Base-by-base conservation (phyloP, 768 basidiomycete species). In the Naganishia friedmannii region DNA sequence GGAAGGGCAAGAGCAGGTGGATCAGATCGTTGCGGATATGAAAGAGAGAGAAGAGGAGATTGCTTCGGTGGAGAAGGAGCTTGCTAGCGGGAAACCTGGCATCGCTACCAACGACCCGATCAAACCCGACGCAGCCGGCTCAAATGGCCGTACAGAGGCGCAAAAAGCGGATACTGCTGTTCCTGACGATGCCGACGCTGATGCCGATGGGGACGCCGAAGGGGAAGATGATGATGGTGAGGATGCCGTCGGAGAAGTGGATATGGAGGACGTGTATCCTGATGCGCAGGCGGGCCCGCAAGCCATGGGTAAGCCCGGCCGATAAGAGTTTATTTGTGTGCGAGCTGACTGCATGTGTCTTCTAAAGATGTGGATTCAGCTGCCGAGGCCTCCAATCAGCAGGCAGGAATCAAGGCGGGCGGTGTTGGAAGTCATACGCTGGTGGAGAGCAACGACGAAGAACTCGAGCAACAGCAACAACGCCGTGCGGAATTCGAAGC, bases 221-320 rank as follows among this genome's bases (percentile, higher is more conserved):
- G 74, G 67, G 72, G 87, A 87, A 68, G 86, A 54, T 8, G 70
- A 69, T 31, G 48, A 42, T 29, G 69, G 53, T 28, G 68, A 66
- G 21, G 72, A 68, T 42, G 72, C 66, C 17, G 60, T 53, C 3
- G 58, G 84, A 48, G 89, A 89, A 10, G 87, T 88, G 26, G 85
- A 84, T 53, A 84, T 85, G 29, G 88, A 88, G 31, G 72, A 71
- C 13, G 63, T 37, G 23, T 67, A 72, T n/a, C 55, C 54, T 6
- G 74, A 70, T 51, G 66, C 58, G 0, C 76, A 77, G 45, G 73
- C 69, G 10, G 77, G 74, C 15, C 39, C 23, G 3, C 48, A 51
- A 21, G 19, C 13, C 12, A 63, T 63, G 60, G 60, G 60, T 45
- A 29, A 42, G 60, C 28, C 21, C 29, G 3, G 13, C 29, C 12